Conservation (phyloP, 768 basidiomycete genomes). For the Mycena metata region DNA sequence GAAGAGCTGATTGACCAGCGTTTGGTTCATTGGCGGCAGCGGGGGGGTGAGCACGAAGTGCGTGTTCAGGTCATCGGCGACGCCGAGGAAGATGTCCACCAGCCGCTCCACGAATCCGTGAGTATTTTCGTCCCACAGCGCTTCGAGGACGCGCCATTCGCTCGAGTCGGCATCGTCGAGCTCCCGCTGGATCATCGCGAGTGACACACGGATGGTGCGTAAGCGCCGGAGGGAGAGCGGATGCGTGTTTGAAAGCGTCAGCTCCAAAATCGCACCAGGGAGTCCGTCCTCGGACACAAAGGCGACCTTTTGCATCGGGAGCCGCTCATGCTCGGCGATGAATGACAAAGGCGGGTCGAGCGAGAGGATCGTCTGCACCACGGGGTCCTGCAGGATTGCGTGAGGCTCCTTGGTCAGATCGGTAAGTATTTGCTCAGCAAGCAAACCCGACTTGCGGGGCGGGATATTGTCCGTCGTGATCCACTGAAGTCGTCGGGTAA, state of each 20-base stretch:
- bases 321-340: conserved; percentile 72
- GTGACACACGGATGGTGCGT: conserved; percentile 72
- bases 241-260: conserved; percentile 61
- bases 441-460: conserved; percentile 72
- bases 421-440: conserved; percentile 77
- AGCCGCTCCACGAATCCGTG: conserved; percentile 72
- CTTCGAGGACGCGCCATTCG: conserved; percentile 67
- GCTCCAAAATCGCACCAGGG: conserved; percentile 71
- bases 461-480: conserved; percentile 74
- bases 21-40: conserved; percentile 53
- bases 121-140: conserved; percentile 71
- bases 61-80: conserved; percentile 66
- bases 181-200: conserved; percentile 68
- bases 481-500: conserved; percentile 79
- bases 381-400: conserved; percentile 69
- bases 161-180: conserved; percentile 64
- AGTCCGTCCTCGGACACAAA: conserved; percentile 79
- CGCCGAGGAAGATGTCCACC: conserved; percentile 62
- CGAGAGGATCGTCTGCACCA: conserved; percentile 70
- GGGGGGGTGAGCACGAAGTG: conserved; percentile 62
- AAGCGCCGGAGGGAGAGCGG: conserved; percentile 68
- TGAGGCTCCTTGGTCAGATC: conserved; percentile 72
- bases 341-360: conserved; percentile 71
- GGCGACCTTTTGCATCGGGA: conserved; percentile 72
- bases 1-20: conserved; percentile 69